Conservation (phyloP, 2,329 filamentous ascomycete genomes). For the Aureobasidium uvarum region DNA sequence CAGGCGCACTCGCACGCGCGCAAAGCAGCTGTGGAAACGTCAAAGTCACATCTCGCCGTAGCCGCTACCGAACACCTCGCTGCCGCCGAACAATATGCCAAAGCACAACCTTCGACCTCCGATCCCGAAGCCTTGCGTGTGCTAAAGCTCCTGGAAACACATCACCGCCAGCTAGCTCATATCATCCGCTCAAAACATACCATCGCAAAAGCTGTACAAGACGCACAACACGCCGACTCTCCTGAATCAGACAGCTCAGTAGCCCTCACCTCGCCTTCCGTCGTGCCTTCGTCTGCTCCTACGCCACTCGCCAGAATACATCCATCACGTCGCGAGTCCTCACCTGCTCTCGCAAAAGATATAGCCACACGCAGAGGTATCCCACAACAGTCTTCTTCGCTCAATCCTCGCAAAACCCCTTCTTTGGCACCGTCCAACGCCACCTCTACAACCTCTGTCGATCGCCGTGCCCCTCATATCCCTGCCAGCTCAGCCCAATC, state of each 20-base stretch:
- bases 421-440: background rate
- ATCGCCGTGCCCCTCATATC: constrained; percentile 23
- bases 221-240: constrained; percentile 40
- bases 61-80: constrained; percentile 85
- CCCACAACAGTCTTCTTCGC: constrained; percentile 33
- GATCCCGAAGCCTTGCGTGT: constrained; percentile 72
- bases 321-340: constrained; percentile 35
- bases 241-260: background rate
- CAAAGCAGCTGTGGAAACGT: constrained; percentile 72
- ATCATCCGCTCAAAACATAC: constrained; percentile 67
- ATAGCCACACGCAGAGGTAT: constrained; percentile 42
- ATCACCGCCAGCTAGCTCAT: constrained; percentile 80
- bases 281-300: background rate
- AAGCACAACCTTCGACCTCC: constrained; percentile 70
- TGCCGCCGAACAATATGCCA: constrained; percentile 84
- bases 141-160: constrained; percentile 77
- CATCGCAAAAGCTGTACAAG: constrained; percentile 45
- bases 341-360: constrained; percentile 41
- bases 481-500: constrained; percentile 17
- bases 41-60: constrained; percentile 68
- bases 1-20: constrained; percentile 86
- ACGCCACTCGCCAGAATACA: constrained; percentile 2
- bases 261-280: background rate
- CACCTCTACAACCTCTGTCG: background rate
- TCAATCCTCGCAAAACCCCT: constrained; percentile 9